phyloP scores from a whole-genome alignment of 116 monocot genomes.

The Papilionanthe hybrid region DNA sequence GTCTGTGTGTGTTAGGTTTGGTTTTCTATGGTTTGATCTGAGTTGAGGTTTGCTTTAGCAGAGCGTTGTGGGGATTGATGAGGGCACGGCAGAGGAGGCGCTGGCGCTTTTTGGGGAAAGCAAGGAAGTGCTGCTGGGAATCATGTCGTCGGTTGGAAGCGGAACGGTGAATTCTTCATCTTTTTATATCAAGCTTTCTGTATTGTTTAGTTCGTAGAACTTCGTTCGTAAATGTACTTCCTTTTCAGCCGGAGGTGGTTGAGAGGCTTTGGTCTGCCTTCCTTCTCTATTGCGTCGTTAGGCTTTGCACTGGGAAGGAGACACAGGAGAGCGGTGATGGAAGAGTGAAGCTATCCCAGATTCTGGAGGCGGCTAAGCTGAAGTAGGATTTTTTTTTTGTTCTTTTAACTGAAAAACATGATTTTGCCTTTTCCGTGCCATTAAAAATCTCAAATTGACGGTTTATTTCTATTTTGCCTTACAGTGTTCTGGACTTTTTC shows the following conservation, averaged over 20 bases:
- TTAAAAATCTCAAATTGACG: neutral
- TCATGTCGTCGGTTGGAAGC: conserved; percentile 47
- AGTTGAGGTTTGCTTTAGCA: conserved; percentile 7
- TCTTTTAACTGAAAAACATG: neutral
- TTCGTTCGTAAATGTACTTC: conserved; percentile 1
- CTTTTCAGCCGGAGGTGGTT: conserved; percentile 45
- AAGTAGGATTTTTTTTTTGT: conserved; percentile 25
- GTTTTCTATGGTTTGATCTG: neutral
- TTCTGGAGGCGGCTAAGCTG: conserved; percentile 53
- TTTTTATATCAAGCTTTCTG: neutral
- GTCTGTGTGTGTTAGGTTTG: neutral
- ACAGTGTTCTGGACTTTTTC: conserved; percentile 59
- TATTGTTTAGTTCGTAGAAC: neutral
- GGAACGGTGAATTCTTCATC: conserved; percentile 33
- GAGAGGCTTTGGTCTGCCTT: conserved; percentile 62
- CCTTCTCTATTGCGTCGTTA: conserved; percentile 61
- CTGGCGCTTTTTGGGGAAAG: conserved; percentile 40
- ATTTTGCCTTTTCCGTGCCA: neutral
- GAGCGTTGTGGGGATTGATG: conserved; percentile 40
- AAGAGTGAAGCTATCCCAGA: conserved; percentile 44
- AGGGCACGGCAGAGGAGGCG: conserved; percentile 31
- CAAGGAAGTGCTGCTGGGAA: conserved; percentile 28
- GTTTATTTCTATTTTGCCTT: conserved; percentile 9
- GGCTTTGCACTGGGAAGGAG: conserved; percentile 28
- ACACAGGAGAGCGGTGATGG: conserved; percentile 26